Base-by-base conservation (phyloP, 2,329 filamentous ascomycete genomes). In the Stemphylium lycopersici region DNA sequence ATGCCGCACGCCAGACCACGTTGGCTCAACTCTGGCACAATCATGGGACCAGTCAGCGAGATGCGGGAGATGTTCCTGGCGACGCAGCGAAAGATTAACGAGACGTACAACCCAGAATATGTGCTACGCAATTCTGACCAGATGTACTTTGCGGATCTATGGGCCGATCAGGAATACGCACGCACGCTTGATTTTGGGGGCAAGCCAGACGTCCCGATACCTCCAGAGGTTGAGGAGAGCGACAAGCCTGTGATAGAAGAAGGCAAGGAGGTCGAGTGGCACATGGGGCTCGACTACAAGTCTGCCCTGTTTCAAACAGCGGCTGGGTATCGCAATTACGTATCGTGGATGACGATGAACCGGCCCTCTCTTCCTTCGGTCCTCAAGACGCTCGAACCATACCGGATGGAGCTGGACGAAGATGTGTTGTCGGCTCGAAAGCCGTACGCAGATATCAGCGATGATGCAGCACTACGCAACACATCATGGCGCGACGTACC, bases 61-160 rank as follows among this genome's bases (percentile, higher is more conserved):
- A 18, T 47, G 33, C 44, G 44, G 12, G 15, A 37, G n/a, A 47
- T 47, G 44, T 38, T 47, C 8, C 44, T 33, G n/a, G 44, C 44
- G 24, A 47, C 44, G 7, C 44, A 47, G 26, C 13, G 36, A 13
- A 38, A 38, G 20, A 47, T 47, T 13, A 31, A 47, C 22, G 22
- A 47, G n/a, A 47, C 33, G 7, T 47, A 47, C 12, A 22, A 47
- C 24, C 33, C 34, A n/a, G 44, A 37, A n/a, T 37, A 47, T 12
- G 44, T 38, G 22, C 44, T 38, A 12, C 44, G 44, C 44, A 47
- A 47, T 13, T 47, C 44, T n/a, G 44, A 47, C 34, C 44, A 47
- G 33, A 47, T 29, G 44, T 47, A 47, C 13, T 38, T 47, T 13
- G 44, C 44, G 22, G 44, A 47, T 18, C 12, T 47, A 47, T 47